Conservation (phyloP, 805 yeast species). For the Candida bentonensis region DNA sequence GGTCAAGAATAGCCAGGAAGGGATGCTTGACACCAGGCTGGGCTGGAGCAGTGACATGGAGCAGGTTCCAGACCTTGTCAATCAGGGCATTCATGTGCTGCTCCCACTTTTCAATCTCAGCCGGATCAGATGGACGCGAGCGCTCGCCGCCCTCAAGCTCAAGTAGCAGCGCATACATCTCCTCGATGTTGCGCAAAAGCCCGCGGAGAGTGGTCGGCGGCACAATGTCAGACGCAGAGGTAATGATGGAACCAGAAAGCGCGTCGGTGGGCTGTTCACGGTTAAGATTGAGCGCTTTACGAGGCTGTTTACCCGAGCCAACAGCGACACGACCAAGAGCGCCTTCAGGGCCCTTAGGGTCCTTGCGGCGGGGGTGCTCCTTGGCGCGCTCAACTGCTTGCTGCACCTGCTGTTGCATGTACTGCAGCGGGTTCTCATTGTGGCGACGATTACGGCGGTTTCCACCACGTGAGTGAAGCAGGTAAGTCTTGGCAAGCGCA, state of each 20-base stretch:
- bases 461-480: conserved; percentile 84
- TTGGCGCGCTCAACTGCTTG: conserved; percentile 92
- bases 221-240: not conserved
- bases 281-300: conserved; percentile 56
- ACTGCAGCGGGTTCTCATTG: conserved; percentile 71
- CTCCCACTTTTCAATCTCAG: conserved; percentile 21
- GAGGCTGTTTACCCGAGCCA: conserved; percentile 71
- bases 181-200: conserved; percentile 59
- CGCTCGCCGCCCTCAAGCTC: conserved; percentile 65
- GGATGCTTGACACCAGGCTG: conserved; percentile 36
- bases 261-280: conserved; percentile 14
- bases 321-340: conserved; percentile 78
- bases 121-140: conserved; percentile 30
- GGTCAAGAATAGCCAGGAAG: conserved; percentile 67
- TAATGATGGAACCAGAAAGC: not conserved
- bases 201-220: conserved; percentile 14
- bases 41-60: conserved; percentile 33
- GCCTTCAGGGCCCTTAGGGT: conserved; percentile 59
- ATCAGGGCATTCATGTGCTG: conserved; percentile 16
- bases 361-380: conserved; percentile 60
- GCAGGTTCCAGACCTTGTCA: conserved; percentile 54
- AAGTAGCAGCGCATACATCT: conserved; percentile 61
- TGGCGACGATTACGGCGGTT: conserved; percentile 25
- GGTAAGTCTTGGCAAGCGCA: conserved; percentile 82
- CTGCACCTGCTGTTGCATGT: conserved; percentile 97